Conservation (phyloP, 2,329 filamentous ascomycete genomes). For the Xylariomycetidae sp. region DNA sequence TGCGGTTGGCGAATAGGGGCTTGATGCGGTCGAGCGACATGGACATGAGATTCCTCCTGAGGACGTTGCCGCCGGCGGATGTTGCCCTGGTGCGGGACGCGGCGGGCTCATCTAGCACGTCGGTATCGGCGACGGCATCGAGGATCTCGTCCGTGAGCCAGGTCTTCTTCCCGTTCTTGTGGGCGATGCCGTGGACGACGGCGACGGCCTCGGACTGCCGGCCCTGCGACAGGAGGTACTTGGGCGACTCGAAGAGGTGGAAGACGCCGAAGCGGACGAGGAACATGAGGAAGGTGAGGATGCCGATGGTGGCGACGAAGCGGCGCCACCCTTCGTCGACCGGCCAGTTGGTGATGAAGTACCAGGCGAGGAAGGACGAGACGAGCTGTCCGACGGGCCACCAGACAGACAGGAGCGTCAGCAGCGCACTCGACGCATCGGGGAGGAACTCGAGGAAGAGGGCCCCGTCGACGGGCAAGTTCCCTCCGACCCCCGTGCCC, state of each 20-base stretch:
- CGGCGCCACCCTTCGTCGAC: slow-evolving; percentile 72
- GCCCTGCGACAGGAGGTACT: slow-evolving; percentile 73
- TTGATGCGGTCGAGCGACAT: slow-evolving; percentile 65
- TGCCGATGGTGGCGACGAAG: slow-evolving; percentile 66
- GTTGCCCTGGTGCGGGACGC: slow-evolving; percentile 15
- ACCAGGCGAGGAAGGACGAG: slow-evolving; percentile 70
- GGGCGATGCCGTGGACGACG: slow-evolving; percentile 73
- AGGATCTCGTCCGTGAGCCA: slow-evolving; percentile 72
- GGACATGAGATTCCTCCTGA: slow-evolving; percentile 56
- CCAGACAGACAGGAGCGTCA: slow-evolving; percentile 80
- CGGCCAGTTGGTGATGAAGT: slow-evolving; percentile 65
- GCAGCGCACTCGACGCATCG: slow-evolving; percentile 64
- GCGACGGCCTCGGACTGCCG: slow-evolving; percentile 74
- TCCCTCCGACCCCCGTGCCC: slow-evolving; percentile 69
- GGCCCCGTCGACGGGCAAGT: slow-evolving; percentile 73
- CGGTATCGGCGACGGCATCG: slow-evolving; percentile 47
- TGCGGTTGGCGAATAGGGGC: slow-evolving; percentile 57
- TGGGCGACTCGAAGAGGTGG: slow-evolving; percentile 79
- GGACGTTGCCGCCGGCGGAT: slow-evolving; percentile 35
- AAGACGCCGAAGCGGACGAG: slow-evolving; percentile 74
- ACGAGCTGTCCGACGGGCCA: slow-evolving; percentile 81
- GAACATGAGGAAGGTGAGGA: slow-evolving; percentile 73
- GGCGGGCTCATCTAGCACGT: slow-evolving; percentile 21
- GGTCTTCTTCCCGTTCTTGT: slow-evolving; percentile 63
- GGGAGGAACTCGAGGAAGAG: slow-evolving; percentile 82